These are phyloP conservation scores for Micromonas commoda DNA, from an alignment of 139 green algal species.

Conservation along the genomic window DNA sequence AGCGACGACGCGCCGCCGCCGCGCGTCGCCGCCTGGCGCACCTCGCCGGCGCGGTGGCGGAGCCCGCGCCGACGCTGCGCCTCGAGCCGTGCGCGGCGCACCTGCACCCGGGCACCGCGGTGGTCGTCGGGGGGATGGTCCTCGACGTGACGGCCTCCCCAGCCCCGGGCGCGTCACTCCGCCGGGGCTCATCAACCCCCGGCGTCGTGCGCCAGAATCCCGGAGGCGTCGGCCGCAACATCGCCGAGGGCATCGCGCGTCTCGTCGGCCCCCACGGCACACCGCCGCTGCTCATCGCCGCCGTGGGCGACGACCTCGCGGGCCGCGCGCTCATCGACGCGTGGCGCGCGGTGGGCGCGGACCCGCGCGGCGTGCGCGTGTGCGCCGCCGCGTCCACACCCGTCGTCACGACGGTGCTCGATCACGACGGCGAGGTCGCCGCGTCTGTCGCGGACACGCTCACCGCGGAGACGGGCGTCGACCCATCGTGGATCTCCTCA, in stretches of 20 bases:
- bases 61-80: too few species aligned
- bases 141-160: constrained; percentile 13
- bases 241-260: background rate
- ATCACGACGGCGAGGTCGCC: background rate
- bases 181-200: background rate
- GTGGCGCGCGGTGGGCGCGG: background rate
- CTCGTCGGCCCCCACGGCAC: background rate
- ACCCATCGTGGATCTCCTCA: background rate
- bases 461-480: background rate
- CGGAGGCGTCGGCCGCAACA: constrained; percentile 17
- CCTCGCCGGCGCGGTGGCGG: too few species aligned
- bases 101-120: background rate
- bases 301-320: constrained; percentile 1
- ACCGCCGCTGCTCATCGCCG: background rate
- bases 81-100: too few species aligned
- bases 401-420: background rate
- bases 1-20: too few species aligned
- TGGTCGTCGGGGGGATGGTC: constrained; percentile 21
- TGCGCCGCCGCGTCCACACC: background rate
- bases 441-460: background rate
- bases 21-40: too few species aligned
- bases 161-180: background rate
- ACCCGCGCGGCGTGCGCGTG: background rate
- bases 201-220: background rate
- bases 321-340: background rate